Base-by-base conservation (phyloP, 2,329 filamentous ascomycete genomes). In the Paracoccidioides brasiliensis region DNA sequence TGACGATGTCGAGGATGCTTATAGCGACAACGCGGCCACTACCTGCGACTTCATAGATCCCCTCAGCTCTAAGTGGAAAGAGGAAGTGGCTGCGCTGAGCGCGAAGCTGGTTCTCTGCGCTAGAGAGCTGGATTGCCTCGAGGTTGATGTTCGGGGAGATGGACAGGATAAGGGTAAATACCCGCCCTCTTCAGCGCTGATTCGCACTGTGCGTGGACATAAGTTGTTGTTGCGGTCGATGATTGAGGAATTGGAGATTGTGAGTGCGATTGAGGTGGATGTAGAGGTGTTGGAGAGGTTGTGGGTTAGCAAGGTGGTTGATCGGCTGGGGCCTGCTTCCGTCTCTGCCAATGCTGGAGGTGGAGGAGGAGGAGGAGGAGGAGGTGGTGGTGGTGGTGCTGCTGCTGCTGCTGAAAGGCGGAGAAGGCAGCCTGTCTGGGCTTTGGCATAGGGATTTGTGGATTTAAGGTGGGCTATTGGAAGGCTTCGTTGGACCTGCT, bases 41-140 rank as follows among this genome's bases (percentile, higher is more conserved):
- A 49, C 22, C 4, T 33, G 12, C n/a, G 55, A 61, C 14, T 73
- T 72, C 48, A 66, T 73, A 54, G 64, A 71, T 28, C 65, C 70
- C 3, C 59, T 73, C 7, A 60, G 63, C 28, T 61, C 55, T 8
- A 45, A 53, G 28, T 74, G 71, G 71, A 68, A 66, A 51, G 66
- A 69, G 5, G 64, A 69, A 53, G 56, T 68, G 0, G 60, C 63
- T 32, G 56, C 60, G 4, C 53, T 73, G 54, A 61, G 51, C 14
- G 57, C 64, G 44, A 70, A 68, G 53, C 58, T 73, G 7, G 70
- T 72, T 49, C 61, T 69, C 3, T 68, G 63, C 52, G 56, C 63
- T 15, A 64, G 70, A 12, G 66, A 70, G 49, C 60, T 74, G 43
- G 66, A 69, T 53, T 68, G 64, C 40, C 62, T 73, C 40, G 68